Evolutionary conservation across 805 yeast species (phyloP).

Genomic region (Candida boidinii): DNA sequence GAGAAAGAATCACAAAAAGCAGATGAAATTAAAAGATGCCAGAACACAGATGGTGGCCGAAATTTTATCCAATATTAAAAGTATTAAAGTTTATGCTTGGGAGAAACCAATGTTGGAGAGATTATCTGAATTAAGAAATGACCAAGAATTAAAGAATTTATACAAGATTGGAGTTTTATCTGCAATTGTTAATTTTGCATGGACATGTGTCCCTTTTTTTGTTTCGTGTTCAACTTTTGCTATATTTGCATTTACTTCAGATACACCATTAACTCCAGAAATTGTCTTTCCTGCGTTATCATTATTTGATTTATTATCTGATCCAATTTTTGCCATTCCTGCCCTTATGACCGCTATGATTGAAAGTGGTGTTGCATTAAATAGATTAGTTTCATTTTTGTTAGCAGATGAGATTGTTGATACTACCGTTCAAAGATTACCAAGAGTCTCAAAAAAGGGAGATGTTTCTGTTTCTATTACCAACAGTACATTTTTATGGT

Average conservation of each 20-base stretch:
- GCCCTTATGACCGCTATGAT: slow-evolving; percentile 44
- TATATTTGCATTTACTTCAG: slow-evolving; percentile 36
- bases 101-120: slow-evolving; percentile 54
- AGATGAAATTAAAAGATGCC: slow-evolving; percentile 55
- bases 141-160: slow-evolving; percentile 44
- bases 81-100: slow-evolving; percentile 64
- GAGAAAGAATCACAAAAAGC: slow-evolving; percentile 38
- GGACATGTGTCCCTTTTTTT: slow-evolving; percentile 58
- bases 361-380: slow-evolving; percentile 52
- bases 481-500: slow-evolving; percentile 51
- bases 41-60: slow-evolving; percentile 56
- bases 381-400: slow-evolving; percentile 43
- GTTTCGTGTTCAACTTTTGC: slow-evolving; percentile 58
- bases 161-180: slow-evolving; percentile 38
- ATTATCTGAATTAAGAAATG: slow-evolving; percentile 45
- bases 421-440: slow-evolving; percentile 19
- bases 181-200: slow-evolving; percentile 42
- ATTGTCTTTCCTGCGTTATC: slow-evolving; percentile 63
- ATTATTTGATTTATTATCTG: slow-evolving; percentile 47
- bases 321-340: slow-evolving; percentile 55
- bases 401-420: slow-evolving; percentile 32
- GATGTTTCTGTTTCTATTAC: slow-evolving; percentile 31
- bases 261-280: slow-evolving; percentile 52
- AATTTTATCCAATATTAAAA: slow-evolving; percentile 48
- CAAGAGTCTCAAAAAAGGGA: slow-evolving; percentile 16